Percentiles rank a stretch among this genome's conserved stretches.
These are phyloP conservation scores for Paramecium bursaria DNA, from an alignment of 73 alveolate genomes.

Conservation along the genomic window DNA sequence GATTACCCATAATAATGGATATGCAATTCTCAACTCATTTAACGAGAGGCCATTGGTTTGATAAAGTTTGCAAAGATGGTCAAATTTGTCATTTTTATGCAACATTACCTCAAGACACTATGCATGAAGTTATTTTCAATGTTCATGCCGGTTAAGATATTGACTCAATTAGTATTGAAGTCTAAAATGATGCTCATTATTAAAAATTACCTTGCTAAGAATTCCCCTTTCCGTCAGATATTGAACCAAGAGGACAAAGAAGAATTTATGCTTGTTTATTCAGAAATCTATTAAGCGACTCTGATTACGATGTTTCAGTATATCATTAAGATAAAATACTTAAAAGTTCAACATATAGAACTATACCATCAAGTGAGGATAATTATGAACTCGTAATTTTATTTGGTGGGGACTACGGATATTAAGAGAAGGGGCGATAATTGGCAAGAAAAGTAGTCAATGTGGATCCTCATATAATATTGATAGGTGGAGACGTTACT, in stretches of 20 bases:
- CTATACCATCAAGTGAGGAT: not conserved
- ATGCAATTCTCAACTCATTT: not conserved
- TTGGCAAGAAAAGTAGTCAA: not conserved
- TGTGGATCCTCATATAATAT: conserved; percentile 57
- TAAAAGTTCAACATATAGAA: not conserved
- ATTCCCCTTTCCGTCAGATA: not conserved
- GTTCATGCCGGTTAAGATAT: not conserved
- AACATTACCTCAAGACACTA: conserved; percentile 44
- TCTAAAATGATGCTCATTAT: not conserved
- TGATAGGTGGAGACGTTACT: conserved; percentile 75
- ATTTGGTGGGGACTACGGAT: conserved; percentile 39
- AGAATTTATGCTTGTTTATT: conserved; percentile 5
- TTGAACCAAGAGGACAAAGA: conserved; percentile 46
- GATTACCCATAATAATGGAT: not conserved
- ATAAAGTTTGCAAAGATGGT: conserved; percentile 1
- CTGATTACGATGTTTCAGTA: not conserved
- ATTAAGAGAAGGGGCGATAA: conserved; percentile 5
- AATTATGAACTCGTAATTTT: not conserved
- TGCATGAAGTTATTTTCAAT: conserved; percentile 22
- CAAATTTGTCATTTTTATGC: conserved; percentile 43
- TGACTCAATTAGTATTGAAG: not conserved
- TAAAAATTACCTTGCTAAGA: not conserved
- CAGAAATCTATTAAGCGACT: not conserved
- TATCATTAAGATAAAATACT: conserved; percentile 2
- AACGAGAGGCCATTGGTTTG: not conserved